Evolutionary conservation across 2,329 filamentous ascomycete species (phyloP).

Genomic region (Xylariaceae sp.): DNA sequence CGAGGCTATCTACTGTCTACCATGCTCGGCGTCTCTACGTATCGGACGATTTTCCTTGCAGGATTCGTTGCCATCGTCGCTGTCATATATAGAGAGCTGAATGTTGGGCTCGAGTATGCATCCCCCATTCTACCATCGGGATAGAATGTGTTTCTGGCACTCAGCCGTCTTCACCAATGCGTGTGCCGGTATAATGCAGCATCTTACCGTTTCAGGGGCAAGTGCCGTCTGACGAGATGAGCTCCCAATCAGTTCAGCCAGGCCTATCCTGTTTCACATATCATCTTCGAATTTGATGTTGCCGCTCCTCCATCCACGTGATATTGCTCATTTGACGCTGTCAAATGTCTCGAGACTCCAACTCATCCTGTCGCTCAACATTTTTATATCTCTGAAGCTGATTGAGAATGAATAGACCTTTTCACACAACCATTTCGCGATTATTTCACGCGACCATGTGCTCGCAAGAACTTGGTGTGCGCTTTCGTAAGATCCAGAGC

Average conservation of each 20-base stretch:
- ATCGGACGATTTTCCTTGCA: slow-evolving; percentile 13
- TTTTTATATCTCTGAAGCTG: too few species aligned
- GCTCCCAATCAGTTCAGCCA: too few species aligned
- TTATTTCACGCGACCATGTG: slow-evolving; percentile 46
- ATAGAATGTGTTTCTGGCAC: slow-evolving; percentile 1
- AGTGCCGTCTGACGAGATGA: slow-evolving; percentile 16
- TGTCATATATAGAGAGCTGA: slow-evolving; percentile 11
- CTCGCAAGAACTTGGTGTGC: slow-evolving; percentile 42
- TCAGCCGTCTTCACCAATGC: too few species aligned
- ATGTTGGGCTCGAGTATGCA: slow-evolving; percentile 18
- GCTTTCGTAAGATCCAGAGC: slow-evolving; percentile 79
- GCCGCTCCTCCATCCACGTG: too few species aligned
- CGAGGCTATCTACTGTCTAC: background rate
- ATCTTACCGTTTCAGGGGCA: slow-evolving; percentile 7
- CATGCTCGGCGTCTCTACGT: slow-evolving; percentile 16
- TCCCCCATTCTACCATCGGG: slow-evolving; percentile 5
- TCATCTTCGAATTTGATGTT: too few species aligned
- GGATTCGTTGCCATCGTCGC: slow-evolving; percentile 13
- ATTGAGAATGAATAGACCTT: slow-evolving; percentile 5
- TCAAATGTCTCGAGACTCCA: too few species aligned
- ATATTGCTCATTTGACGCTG: too few species aligned
- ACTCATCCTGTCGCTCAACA: too few species aligned
- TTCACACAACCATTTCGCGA: slow-evolving; percentile 13
- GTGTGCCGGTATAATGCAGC: background rate
- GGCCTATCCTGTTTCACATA: too few species aligned